A percentile compares a stretch with the other conserved stretches of the same genome.
Conservation (phyloP, 768 basidiomycete species). For the Mycena metata region DNA sequence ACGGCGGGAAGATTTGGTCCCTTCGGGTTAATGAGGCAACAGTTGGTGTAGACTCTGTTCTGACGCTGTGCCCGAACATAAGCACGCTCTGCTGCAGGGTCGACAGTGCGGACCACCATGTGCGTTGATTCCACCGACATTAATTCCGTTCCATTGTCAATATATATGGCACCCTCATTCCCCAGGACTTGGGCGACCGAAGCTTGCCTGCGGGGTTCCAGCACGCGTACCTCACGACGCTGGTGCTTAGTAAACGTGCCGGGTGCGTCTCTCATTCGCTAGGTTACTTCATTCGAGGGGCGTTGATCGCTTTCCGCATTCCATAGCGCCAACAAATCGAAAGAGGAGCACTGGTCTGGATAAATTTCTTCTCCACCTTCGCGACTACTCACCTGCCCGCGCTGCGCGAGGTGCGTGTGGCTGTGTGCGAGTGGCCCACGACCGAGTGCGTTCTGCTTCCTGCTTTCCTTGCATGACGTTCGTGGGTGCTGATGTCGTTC, state of each 20-base stretch:
- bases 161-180: too few species aligned
- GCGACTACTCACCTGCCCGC: conserved; percentile 7
- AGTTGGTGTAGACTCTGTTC: neutral
- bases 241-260: neutral
- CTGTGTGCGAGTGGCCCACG: conserved; percentile 10
- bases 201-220: neutral
- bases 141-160: neutral
- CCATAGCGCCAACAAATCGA: neutral
- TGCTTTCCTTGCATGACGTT: neutral
- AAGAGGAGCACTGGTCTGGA: neutral
- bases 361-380: neutral
- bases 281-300: too few species aligned
- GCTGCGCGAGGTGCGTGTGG: conserved; percentile 4
- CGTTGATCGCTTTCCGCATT: too few species aligned
- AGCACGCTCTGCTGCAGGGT: neutral
- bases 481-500: too few species aligned
- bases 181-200: neutral
- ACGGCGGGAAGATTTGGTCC: neutral
- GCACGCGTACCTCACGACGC: conserved; percentile 10
- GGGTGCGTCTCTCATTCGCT: neutral
- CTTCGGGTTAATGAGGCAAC: neutral
- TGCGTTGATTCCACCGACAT: neutral
- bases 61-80: conserved; percentile 9
- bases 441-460: conserved; percentile 8
- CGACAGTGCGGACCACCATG: neutral